Evolutionary conservation across 139 green algal species (phyloP), one percentile per base, ranked within the genome.

Genomic region (Chlamydomonas incerta): DNA sequence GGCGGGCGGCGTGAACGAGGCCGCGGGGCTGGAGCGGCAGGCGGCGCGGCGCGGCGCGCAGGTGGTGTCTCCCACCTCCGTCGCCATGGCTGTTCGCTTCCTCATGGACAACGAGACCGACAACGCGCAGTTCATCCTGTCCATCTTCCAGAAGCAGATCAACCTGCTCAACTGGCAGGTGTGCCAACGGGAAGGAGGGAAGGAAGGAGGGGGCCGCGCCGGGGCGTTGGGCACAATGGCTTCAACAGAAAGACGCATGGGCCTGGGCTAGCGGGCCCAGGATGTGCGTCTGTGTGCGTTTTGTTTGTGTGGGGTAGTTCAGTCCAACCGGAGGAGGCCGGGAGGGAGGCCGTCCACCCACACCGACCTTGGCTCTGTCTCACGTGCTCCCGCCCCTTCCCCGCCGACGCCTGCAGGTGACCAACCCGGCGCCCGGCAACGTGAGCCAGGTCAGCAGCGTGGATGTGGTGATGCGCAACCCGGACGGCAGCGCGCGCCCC

Each of bases 71-170:
- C 18, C 66, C 1, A 20, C 31, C 31, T 23, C 6, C n/a, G 63
- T 74, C 37, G 63, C 31, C 31, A 77, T 86, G 68, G 66, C 80
- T 0, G 66, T 66, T 4, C 66, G 50, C 0, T 57, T 86, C 13
- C 29, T 86, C 13, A 75, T 86, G 33, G 52, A 71, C 52, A 34
- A 79, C 52, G 60, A 72, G 37, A 86, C 80, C 68, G 33, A 86
- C 68, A 86, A 79, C 68, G 35, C 55, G 33, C 34, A 62, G 23
- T 66, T 86, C 17, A 31, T 86, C 31, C 52, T 80, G 34, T 0
- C 62, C 9, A 26, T 86, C 8, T 86, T 86, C 69, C 26, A 50
- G 9, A 62, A 70, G 50, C 57, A 18, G 6, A 52, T 86, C 26
- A 50, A 31, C 14, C 28, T 79, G n/a, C 41, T 41, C 6, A 37